Conservation (phyloP, 2,329 filamentous ascomycete species). For the Xylariaceae sp. region DNA sequence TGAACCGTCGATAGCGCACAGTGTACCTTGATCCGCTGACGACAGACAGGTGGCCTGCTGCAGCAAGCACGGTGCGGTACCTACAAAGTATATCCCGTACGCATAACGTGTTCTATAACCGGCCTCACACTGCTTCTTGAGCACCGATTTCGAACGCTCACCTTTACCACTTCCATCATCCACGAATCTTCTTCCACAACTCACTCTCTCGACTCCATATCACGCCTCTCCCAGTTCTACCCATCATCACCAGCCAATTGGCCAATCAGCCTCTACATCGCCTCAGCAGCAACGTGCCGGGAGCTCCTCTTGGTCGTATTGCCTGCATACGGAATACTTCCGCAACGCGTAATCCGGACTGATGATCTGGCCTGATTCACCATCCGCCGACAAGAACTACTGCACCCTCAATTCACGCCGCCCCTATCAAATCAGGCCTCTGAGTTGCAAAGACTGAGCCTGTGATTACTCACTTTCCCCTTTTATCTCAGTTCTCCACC, state of each 20-base stretch:
- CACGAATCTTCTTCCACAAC: neutral
- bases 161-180: neutral
- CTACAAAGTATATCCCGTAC: neutral
- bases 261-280: neutral
- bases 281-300: constrained; percentile 10
- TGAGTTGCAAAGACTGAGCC: neutral
- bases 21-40: constrained; percentile 8
- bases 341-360: neutral
- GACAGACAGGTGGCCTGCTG: constrained; percentile 17
- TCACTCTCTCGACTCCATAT: neutral
- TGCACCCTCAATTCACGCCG: constrained; percentile 4
- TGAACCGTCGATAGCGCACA: no score
- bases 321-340: constrained; percentile 12
- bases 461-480: constrained; percentile 12
- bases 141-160: no score
- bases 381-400: constrained; percentile 6
- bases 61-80: no score
- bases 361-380: constrained; percentile 23
- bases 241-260: neutral
- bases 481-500: constrained; percentile 15
- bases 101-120: neutral
- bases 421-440: constrained; percentile 1
- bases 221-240: neutral
- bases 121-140: no score
- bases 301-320: constrained; percentile 17